These are phyloP conservation scores for Lipomyces mesembrius DNA, from an alignment of 805 yeast species.

Conservation along the genomic window DNA sequence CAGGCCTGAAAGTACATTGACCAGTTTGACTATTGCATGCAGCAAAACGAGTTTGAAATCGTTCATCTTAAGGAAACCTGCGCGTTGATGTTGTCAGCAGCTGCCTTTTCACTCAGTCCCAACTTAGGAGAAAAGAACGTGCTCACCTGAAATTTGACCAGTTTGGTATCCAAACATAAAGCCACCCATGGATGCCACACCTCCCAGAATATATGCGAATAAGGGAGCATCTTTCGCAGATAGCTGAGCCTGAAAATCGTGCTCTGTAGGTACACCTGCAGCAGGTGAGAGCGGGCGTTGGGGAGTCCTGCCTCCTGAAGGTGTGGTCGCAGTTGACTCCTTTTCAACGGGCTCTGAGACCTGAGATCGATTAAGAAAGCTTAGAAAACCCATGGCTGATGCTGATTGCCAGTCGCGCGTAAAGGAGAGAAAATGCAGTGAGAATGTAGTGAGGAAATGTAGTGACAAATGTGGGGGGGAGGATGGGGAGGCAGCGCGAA, in stretches of 20 bases:
- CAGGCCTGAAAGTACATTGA: slow-evolving; percentile 6
- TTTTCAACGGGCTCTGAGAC: not conserved
- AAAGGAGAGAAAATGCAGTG: not conserved
- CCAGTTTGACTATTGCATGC: not conserved
- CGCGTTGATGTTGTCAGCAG: not conserved
- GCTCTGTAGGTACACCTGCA: not conserved
- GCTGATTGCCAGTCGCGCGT: too few species aligned
- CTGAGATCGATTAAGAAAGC: not conserved
- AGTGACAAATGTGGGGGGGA: not conserved
- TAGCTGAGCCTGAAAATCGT: not conserved
- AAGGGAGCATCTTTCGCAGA: not conserved
- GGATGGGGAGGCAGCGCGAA: not conserved
- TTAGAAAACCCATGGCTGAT: not conserved
- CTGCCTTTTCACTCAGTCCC: not conserved
- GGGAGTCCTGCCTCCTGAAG: not conserved
- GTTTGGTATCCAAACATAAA: slow-evolving; percentile 9
- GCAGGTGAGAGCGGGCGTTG: not conserved
- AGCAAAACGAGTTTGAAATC: slow-evolving; percentile 3
- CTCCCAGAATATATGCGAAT: slow-evolving; percentile 4
- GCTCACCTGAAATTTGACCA: slow-evolving; percentile 11
- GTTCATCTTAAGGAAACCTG: slow-evolving; percentile 2
- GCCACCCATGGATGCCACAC: slow-evolving; percentile 5
- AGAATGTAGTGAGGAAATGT: not conserved
- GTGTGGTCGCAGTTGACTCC: slow-evolving; percentile 1
- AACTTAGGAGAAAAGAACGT: not conserved